Evolutionary conservation across 305 asterid genomes (phyloP).

Genomic region (Solanum hybrid): DNA sequence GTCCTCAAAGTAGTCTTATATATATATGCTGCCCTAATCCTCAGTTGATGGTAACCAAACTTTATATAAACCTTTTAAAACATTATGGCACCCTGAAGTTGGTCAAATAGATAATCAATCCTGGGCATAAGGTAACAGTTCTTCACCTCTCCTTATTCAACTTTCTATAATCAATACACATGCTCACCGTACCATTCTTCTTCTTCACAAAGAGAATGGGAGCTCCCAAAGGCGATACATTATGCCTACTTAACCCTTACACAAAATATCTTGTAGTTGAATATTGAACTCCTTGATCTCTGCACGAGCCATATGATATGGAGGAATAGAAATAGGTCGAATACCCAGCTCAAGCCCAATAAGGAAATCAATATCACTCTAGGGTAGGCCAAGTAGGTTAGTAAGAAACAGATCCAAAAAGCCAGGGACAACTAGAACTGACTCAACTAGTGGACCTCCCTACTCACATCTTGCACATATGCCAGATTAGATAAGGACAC

Average conservation of each 20-base stretch:
- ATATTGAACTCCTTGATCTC: background rate
- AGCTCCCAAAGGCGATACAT: background rate
- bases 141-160: background rate
- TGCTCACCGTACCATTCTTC: rapidly evolving
- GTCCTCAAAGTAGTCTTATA: background rate
- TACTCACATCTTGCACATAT: background rate
- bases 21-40: background rate
- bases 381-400: background rate
- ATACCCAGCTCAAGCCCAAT: background rate
- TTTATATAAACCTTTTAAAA: background rate
- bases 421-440: no score
- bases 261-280: background rate
- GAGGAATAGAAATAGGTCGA: background rate
- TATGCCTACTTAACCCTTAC: background rate
- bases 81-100: background rate
- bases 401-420: background rate
- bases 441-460: background rate
- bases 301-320: background rate
- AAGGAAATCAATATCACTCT: background rate
- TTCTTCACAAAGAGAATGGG: background rate
- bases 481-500: no score
- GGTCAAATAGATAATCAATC: background rate
- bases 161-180: background rate
- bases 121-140: background rate
- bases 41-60: background rate